Percentiles rank a stretch among this genome's conserved stretches.
phyloP scores from a whole-genome alignment of 208 protist species.

The Acanthamoeba lenticulata region DNA sequence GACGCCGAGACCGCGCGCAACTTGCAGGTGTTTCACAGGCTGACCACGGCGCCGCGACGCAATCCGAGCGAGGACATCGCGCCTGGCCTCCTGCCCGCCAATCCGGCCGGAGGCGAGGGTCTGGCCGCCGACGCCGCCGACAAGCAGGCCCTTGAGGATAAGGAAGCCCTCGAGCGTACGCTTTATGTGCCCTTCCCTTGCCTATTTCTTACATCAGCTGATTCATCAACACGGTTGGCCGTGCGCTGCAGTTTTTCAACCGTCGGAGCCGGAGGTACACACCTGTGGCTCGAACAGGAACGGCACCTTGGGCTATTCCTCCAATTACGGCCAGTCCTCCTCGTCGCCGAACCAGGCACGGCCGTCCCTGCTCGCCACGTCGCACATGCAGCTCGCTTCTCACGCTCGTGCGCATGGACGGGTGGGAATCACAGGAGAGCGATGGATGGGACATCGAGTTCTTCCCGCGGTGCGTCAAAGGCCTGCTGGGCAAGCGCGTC shows the following conservation, averaged over 20 bases:
- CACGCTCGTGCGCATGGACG: no score
- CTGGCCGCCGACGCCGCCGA: not conserved
- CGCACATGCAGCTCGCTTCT: no score
- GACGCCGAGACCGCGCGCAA: not conserved
- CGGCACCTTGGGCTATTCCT: not conserved
- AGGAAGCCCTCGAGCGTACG: not conserved
- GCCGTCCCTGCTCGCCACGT: no score
- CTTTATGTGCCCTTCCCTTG: no score
- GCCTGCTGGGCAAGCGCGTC: not conserved
- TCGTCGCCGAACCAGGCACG: not conserved
- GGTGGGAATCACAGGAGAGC: no score
- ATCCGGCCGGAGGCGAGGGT: not conserved
- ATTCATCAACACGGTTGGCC: no score
- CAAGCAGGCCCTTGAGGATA: not conserved
- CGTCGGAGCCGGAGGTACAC: not conserved
- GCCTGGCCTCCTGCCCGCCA: not conserved
- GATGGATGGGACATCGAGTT: not conserved
- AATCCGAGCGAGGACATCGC: not conserved
- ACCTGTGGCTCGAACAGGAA: not conserved
- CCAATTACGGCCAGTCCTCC: not conserved
- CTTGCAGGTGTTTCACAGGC: not conserved
- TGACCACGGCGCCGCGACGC: not conserved
- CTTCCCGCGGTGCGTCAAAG: conserved; percentile 3
- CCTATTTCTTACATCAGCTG: no score
- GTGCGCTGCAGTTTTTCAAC: not conserved